Evolutionary conservation across 179 eudicot genomes (phyloP), one percentile per base, ranked within the genome.

Genomic region (Silene noctiflora): DNA sequence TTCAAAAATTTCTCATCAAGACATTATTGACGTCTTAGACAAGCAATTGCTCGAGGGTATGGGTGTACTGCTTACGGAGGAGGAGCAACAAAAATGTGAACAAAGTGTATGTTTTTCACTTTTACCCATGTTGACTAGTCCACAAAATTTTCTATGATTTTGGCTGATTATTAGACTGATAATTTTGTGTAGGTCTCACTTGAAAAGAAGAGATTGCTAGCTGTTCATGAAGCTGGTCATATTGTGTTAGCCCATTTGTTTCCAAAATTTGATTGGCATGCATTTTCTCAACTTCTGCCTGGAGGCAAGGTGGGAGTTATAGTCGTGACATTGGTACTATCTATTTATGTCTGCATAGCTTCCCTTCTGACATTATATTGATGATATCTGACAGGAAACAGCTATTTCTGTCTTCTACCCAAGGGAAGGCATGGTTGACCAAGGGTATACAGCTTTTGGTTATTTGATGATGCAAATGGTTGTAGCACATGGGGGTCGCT

Each of bases 381-480:
- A 0, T 69, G 51, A 25, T 61, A 68, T 77, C 71, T 80, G 75
- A 81, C 89, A 94, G 98, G 98, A 94, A 87, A 94, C 98, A 75
- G 97, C 98, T 75, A 72, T 94, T 55, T 94, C 98, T 59, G 92
- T 94, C 73, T 94, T 91, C 72, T 91, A 94, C 81, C 96, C 98
- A 10, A 85, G 98, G 83, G 98, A 94, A 83, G 97, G 91, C 74
- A 87, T 85, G 88, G 84, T 91, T 62, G 91, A 89, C 79, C 96
- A 86, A 83, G 94, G 92, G 29, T 89, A 88, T 77, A 86, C 94
- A 56, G 91, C 98, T 63, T 87, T 91, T 83, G 97, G 98, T 79
- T 94, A 94, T 86, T 86, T 94, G 96, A 86, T 88, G 87, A 94
- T 94, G 98, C 98, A 94, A 88, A 94, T 94, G 98, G 92, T 94